Evolutionary conservation across 2,329 filamentous ascomycete species (phyloP).

Genomic region (Juglanconis oblonga): DNA sequence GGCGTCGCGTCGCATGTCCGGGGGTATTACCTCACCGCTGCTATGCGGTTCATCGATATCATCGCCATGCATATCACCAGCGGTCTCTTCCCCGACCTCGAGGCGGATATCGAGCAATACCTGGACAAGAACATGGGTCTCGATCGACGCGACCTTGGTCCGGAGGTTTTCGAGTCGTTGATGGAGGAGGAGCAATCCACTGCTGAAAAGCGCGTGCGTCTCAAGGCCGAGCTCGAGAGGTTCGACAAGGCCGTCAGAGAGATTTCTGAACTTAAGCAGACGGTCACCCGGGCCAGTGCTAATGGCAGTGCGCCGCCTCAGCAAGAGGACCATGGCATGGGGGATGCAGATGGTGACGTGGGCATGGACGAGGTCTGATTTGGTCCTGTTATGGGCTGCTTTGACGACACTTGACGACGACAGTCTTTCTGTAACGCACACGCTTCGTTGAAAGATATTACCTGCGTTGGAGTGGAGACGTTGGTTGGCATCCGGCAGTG

Average conservation of each 20-base stretch:
- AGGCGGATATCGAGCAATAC: conserved; percentile 36
- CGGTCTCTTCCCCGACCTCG: conserved; percentile 45
- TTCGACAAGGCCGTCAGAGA: conserved; percentile 32
- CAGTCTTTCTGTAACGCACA: neutral
- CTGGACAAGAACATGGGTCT: conserved; percentile 44
- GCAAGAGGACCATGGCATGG: conserved; percentile 8
- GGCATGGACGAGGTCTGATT: neutral
- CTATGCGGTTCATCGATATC: conserved; percentile 60
- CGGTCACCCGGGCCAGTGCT: conserved; percentile 8
- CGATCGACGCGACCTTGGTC: conserved; percentile 19
- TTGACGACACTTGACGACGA: neutral
- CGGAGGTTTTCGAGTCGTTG: conserved; percentile 27
- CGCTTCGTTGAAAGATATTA: too few species aligned
- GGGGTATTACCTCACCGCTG: conserved; percentile 68
- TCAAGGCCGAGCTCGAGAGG: conserved; percentile 32
- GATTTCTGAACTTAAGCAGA: conserved; percentile 32
- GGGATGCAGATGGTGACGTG: conserved; percentile 3
- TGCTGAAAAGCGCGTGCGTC: conserved; percentile 26
- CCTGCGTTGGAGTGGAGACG: too few species aligned
- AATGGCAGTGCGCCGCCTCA: neutral
- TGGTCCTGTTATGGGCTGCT: neutral
- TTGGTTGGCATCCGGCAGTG: too few species aligned
- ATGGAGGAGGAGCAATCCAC: conserved; percentile 37
- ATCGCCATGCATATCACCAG: conserved; percentile 46
- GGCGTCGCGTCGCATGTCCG: conserved; percentile 61